Evolutionary conservation across 2,329 filamentous ascomycete genomes (phyloP), one percentile per base, ranked within the genome.

Genomic region (Aspergillus sp.): DNA sequence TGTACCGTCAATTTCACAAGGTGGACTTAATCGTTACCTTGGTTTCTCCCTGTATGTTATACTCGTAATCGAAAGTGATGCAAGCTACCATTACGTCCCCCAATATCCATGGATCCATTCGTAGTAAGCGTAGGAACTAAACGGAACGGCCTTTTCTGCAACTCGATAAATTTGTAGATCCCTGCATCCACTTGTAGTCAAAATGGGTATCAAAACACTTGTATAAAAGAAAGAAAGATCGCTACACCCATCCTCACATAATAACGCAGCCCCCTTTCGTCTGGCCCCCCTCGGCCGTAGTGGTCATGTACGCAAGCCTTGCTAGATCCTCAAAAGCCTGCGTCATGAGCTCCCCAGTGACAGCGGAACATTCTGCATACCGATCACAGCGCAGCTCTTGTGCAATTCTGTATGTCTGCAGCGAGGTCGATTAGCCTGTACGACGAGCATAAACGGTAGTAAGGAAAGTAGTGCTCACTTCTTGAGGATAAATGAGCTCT

Each of bases 11-110:
- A 75, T 71, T 37, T 68, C 85, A 84, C 85, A 88, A 90, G 87
- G 81, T 89, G 86, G 86, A 91, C 91, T 93, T 96, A 76, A 93
- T 82, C 88, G 91, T 92, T 88, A 84, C 88, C 87, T 89, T 84
- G 80, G 73, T 73, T 73, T 72, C 69, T 73, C 69, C 70, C 65
- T 73, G 69, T 70, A 62, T 74, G 65, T 73, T 66, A 65, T 69
- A 77, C 66, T 69, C 73, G 69, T 74, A 70, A 66, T 66, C 65
- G 68, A 51, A 66, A 66, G 64, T 70, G 65, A 68, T 73, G 67
- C 69, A 69, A 64, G 67, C 70, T 69, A 68, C 66, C 58, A 66
- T 62, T 62, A 52, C 60, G 52, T 41, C 48, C 52, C 61, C 21
- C 12, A 37, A 37, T 37, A 7, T 37, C 35, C 35, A n/a, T 21